phyloP scores from a whole-genome alignment of 78 protist genomes.

The Cavenderia fasciculata region DNA sequence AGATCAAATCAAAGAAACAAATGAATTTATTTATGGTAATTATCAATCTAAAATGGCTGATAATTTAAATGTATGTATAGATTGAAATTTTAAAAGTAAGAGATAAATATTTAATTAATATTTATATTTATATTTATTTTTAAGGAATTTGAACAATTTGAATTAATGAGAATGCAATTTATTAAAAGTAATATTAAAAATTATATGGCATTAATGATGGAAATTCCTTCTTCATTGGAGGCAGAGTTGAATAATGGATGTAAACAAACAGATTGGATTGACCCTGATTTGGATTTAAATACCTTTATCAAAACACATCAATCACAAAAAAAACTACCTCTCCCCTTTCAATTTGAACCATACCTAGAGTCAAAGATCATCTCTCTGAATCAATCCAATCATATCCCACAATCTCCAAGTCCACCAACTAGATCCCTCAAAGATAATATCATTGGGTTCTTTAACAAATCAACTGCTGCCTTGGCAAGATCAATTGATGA shows the following conservation, averaged over 20 bases:
- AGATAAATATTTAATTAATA: too few species aligned
- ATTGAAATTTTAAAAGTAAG: too few species aligned
- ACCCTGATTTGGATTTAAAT: conserved; percentile 45
- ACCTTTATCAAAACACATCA: conserved; percentile 15
- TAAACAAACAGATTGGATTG: conserved; percentile 19
- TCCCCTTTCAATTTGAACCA: conserved; percentile 57
- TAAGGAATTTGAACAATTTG: conserved; percentile 70
- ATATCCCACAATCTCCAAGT: neutral
- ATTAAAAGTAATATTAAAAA: conserved; percentile 61
- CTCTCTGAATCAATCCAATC: neutral
- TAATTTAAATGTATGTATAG: conserved; percentile 23
- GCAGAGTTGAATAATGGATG: conserved; percentile 18
- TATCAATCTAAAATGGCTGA: conserved; percentile 36
- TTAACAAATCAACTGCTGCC: too few species aligned
- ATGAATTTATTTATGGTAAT: conserved; percentile 14
- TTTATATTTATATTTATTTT: neutral
- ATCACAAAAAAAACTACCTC: neutral
- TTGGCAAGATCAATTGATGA: too few species aligned
- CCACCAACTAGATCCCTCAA: neutral
- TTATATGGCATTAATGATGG: conserved; percentile 42
- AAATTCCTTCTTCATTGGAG: conserved; percentile 14
- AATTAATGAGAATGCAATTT: conserved; percentile 55
- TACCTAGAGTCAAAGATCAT: conserved; percentile 32
- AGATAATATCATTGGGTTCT: conserved; percentile 54
- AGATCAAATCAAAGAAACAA: conserved; percentile 32